Conservation (phyloP, 768 basidiomycete genomes). For the Ephemerocybe angulata region DNA sequence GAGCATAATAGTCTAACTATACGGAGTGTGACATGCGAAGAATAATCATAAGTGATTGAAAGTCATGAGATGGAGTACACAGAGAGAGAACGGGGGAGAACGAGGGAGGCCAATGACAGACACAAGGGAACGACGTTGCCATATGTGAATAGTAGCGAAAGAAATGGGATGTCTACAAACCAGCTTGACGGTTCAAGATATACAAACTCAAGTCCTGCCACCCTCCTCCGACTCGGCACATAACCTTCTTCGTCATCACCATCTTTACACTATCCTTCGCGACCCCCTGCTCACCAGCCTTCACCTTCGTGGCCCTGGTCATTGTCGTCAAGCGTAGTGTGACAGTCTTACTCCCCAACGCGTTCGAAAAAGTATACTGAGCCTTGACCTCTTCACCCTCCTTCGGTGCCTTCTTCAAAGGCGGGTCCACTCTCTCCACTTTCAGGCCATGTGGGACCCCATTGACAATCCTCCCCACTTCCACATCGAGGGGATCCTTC, state of each 20-base stretch:
- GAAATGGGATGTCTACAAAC: constrained; percentile 36
- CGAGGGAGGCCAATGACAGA: too few species aligned
- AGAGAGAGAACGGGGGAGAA: too few species aligned
- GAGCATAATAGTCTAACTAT: too few species aligned
- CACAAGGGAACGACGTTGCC: not conserved
- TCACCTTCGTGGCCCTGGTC: constrained; percentile 37
- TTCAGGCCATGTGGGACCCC: constrained; percentile 72
- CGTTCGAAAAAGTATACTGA: constrained; percentile 77
- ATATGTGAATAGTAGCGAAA: not conserved
- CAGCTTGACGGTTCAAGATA: constrained; percentile 72
- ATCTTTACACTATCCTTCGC: constrained; percentile 19
- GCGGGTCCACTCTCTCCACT: constrained; percentile 79
- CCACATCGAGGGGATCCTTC: constrained; percentile 78
- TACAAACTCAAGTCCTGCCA: constrained; percentile 81
- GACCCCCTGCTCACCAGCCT: constrained; percentile 33
- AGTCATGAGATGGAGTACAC: too few species aligned
- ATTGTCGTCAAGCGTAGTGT: constrained; percentile 79
- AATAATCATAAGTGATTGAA: too few species aligned
- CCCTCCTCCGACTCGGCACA: constrained; percentile 87
- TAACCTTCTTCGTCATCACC: constrained; percentile 75
- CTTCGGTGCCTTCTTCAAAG: constrained; percentile 57
- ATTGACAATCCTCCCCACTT: constrained; percentile 75
- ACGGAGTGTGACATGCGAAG: too few species aligned
- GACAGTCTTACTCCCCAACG: constrained; percentile 69
- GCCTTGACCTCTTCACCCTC: constrained; percentile 80